Base-by-base conservation (phyloP, 2,329 filamentous ascomycete species). In the Beauveria pseudobassiana region DNA sequence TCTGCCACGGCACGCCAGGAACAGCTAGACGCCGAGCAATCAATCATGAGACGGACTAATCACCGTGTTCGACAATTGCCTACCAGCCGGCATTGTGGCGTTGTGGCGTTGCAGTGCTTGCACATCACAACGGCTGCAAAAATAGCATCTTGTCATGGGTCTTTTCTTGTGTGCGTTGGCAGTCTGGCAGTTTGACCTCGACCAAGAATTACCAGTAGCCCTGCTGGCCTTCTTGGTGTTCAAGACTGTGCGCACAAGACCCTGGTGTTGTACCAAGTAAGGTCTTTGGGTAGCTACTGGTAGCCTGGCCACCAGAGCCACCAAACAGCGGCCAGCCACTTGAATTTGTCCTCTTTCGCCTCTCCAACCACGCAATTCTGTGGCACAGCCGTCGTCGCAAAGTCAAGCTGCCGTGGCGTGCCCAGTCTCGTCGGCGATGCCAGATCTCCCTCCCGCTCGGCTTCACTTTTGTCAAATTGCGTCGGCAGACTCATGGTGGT, bases 21-120 rank as follows among this genome's bases (percentile, higher is more conserved):
- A 60, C 57, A 60, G 40, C 49, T 59, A 59, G 42, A 59, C 45
- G 57, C 57, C 48, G 57, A 20, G 48, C 34, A 43, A 53, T 53
- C 34, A 42, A 53, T 53, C 49, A 60, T 60, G 26, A 59, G 57
- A 59, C 57, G 57, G 57, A 30, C 49, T 28, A 34, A 30, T 45
- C 45, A 34, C 28, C 48, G 20, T 45, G n/a, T 45, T 51, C 51
- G 30, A 60, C 22, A 24, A 30, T n/a, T 42, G 50, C 20, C 26
- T 20, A n/a, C 26, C 42, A 38, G 38, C 20, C 56, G 2, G 24
- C 10, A 8, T 9, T 38, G 34, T 38, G 34, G 34, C 34, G 34
- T 38, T 38, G 34, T 45, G 24, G 50, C 14, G 51, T 42, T 40
- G 43, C 52, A 56, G 24, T 40, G 10, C 52, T 62, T 22, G 59